phyloP scores from a whole-genome alignment of 345 rosid genomes.

The Acer yangbiense region DNA sequence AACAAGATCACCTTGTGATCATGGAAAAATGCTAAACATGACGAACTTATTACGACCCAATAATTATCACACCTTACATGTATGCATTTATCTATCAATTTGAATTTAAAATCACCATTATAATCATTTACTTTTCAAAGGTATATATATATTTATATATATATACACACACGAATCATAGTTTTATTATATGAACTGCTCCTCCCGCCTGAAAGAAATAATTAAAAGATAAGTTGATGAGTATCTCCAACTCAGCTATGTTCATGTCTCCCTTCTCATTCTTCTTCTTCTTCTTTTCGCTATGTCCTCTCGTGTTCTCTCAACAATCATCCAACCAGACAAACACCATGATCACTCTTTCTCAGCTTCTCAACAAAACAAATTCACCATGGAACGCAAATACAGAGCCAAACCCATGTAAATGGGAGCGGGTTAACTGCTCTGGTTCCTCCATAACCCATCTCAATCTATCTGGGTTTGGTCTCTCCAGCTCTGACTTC shows the following conservation, averaged over 20 bases:
- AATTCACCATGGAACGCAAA: conserved; percentile 39
- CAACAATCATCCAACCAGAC: conserved; percentile 42
- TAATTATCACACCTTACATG: no score
- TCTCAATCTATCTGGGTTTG: conserved; percentile 43
- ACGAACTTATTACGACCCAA: no score
- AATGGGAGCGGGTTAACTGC: conserved; percentile 62
- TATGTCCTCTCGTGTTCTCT: conserved; percentile 31
- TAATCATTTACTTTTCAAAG: no score
- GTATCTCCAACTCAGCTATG: background rate
- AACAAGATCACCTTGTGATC: no score
- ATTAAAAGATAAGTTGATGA: background rate
- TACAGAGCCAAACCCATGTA: conserved; percentile 48
- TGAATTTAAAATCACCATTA: no score
- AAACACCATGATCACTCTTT: conserved; percentile 43
- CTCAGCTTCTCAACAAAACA: conserved; percentile 22
- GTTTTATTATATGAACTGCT: no score
- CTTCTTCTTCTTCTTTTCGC: conserved; percentile 8
- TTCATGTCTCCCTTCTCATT: conserved; percentile 16
- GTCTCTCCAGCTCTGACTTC: conserved; percentile 40
- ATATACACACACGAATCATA: no score
- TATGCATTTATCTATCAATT: no score
- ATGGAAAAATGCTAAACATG: no score
- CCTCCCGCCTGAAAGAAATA: background rate
- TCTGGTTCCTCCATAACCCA: conserved; percentile 34
- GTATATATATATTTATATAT: no score